Percentiles rank a stretch among this genome's conserved stretches.
Conservation (phyloP, 805 yeast genomes). For the Priceomyces medius region DNA sequence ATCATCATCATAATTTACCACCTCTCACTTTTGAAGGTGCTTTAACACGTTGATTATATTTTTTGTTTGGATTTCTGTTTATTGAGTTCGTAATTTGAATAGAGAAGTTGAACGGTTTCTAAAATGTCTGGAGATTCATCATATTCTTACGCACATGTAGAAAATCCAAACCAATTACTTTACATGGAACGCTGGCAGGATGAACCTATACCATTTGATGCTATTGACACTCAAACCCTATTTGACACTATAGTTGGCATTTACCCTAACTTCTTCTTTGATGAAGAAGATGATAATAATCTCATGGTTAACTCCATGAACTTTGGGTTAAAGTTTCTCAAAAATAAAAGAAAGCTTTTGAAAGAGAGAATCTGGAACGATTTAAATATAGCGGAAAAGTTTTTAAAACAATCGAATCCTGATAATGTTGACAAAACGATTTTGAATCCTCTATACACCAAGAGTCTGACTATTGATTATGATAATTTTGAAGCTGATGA, state of each 20-base stretch:
- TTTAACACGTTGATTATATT: too few species aligned
- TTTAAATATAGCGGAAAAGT: conserved; percentile 26
- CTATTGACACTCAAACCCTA: conserved; percentile 38
- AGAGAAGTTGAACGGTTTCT: not conserved
- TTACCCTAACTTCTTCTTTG: conserved; percentile 37
- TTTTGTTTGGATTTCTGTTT: too few species aligned
- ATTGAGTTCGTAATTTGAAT: too few species aligned
- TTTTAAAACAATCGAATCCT: conserved; percentile 18
- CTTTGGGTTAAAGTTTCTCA: conserved; percentile 40
- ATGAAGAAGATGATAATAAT: conserved; percentile 42
- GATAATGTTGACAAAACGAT: conserved; percentile 31
- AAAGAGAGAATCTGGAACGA: conserved; percentile 39
- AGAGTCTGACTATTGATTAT: conserved; percentile 11
- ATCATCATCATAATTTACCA: too few species aligned
- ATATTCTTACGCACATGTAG: conserved; percentile 35
- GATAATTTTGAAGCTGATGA: conserved; percentile 14
- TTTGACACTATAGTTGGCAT: conserved; percentile 35
- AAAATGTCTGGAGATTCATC: conserved; percentile 17
- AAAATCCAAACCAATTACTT: conserved; percentile 37
- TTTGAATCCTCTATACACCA: conserved; percentile 25
- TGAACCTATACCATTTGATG: conserved; percentile 40
- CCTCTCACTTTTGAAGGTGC: too few species aligned
- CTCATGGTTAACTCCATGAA: conserved; percentile 34
- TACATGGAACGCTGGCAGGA: conserved; percentile 44
- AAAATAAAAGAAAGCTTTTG: conserved; percentile 27